Base-by-base conservation (phyloP, 768 basidiomycete species). In the Pisolithus tinctorius region DNA sequence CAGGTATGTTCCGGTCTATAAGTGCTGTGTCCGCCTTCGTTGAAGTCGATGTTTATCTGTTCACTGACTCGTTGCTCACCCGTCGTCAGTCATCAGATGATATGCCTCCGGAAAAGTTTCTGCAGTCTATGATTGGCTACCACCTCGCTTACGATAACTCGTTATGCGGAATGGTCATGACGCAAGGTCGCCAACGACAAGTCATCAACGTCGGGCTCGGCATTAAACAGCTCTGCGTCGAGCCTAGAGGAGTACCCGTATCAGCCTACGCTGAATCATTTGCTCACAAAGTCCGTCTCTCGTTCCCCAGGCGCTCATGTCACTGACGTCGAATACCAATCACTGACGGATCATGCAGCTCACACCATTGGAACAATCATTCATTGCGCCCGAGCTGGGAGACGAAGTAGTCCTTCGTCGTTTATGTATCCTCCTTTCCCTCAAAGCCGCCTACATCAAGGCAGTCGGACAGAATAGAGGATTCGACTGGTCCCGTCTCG, bases 131-230 rank as follows among this genome's bases (percentile, higher is more conserved):
- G 79, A 90, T 90, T 52, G 87, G 87, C 6, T 90, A 90, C 58
- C 84, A 87, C 52, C 78, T 87, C 43, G 74, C 81, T 1, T 82
- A 76, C 57, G 80, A 84, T 53, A 78, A 77, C 51, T 85, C 83
- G 9, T 64, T 90, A 8, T 81, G 87, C 49, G 86, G 83, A n/a
- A 88, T 90, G 85, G 82, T 84, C 37, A 88, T 92, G 79, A 86
- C 86, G 1, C 88, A 91, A 58, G 89, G 89, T 3, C 74, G 76
- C 9, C 81, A 82, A 49, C 77, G 80, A 42, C 82, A 86, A 51
- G 89, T 92, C 45, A 73, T 87, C 58, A 88, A 88, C 66, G 83
- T 92, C 58, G 89, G 89, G 2, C 71, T 91, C n/a, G 88, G 85
- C 4, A 77, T 89, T 61, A 83, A 86, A 58, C 81, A 82, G 47